Evolutionary conservation across 2,329 filamentous ascomycete species (phyloP).

Genomic region (Venturia aucupariae): DNA sequence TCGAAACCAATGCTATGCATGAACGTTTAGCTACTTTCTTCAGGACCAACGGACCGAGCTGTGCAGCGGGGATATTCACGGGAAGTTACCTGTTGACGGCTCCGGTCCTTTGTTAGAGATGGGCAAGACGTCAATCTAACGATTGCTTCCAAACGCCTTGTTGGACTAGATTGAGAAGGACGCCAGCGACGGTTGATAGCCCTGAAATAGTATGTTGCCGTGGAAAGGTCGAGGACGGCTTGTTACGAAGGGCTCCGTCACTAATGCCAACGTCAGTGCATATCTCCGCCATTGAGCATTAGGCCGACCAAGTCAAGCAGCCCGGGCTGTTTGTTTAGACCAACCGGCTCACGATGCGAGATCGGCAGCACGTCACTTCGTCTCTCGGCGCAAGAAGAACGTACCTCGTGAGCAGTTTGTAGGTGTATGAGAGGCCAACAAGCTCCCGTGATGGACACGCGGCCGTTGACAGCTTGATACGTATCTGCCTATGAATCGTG

Average conservation of each 20-base stretch:
- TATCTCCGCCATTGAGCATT: not conserved
- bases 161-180: not conserved
- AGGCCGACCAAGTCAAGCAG: not conserved
- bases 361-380: slow-evolving; percentile 1
- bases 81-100: not conserved
- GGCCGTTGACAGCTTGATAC: not conserved
- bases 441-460: slow-evolving; percentile 1
- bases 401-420: slow-evolving; percentile 7
- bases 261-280: not conserved
- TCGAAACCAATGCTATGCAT: slow-evolving; percentile 6
- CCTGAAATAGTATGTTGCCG: not conserved
- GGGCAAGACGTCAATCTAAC: not conserved
- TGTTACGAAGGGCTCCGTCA: not conserved
- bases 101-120: slow-evolving; percentile 6
- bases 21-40: slow-evolving; percentile 7
- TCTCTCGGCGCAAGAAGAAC: not conserved
- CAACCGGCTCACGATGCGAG: slow-evolving; percentile 10
- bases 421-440: not conserved
- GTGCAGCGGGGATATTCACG: not conserved
- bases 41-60: slow-evolving; percentile 4
- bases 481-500: not conserved
- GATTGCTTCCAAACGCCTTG: not conserved
- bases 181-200: not conserved
- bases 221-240: slow-evolving; percentile 6
- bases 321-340: slow-evolving; percentile 5